phyloP scores from a whole-genome alignment of 1,284 basidiomycete species.

The Fomitopsis palustris region DNA sequence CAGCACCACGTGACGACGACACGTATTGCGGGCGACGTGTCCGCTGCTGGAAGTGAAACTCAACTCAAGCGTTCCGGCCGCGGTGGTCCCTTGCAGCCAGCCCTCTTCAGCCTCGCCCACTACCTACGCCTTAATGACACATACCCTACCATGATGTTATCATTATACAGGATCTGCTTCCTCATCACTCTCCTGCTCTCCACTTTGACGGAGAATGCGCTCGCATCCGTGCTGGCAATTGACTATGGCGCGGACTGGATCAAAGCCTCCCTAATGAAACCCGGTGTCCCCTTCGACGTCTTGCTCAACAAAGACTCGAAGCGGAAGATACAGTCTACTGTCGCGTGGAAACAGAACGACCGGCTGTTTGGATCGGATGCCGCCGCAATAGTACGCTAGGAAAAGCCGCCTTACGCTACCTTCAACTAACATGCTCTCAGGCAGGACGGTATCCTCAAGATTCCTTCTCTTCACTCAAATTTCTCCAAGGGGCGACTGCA shows the following conservation, averaged over 20 bases:
- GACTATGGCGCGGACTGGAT: constrained; percentile 97
- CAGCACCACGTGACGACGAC: constrained; percentile 1
- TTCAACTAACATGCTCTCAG: constrained; percentile 35
- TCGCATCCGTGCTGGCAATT: constrained; percentile 80
- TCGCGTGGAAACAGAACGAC: constrained; percentile 87
- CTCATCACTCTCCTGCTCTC: constrained; percentile 22
- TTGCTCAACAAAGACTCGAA: constrained; percentile 96
- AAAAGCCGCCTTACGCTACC: background rate
- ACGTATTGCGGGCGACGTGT: constrained; percentile 2
- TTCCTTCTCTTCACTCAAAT: constrained; percentile 85
- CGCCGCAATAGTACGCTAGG: constrained; percentile 72
- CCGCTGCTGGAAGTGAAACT: background rate
- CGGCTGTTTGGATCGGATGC: constrained; percentile 88
- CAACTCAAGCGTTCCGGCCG: too few species aligned
- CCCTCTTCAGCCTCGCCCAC: background rate
- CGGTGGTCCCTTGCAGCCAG: background rate
- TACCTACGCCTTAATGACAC: background rate
- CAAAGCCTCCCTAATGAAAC: constrained; percentile 95
- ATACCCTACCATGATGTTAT: background rate
- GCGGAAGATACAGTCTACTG: constrained; percentile 88
- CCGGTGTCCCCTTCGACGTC: constrained; percentile 94
- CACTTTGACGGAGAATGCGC: constrained; percentile 24
- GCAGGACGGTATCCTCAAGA: constrained; percentile 89
- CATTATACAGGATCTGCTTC: background rate
- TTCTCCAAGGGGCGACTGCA: constrained; percentile 76